Evolutionary conservation across 2,329 filamentous ascomycete genomes (phyloP).

Genomic region (Colletotrichum neosansevieriae): DNA sequence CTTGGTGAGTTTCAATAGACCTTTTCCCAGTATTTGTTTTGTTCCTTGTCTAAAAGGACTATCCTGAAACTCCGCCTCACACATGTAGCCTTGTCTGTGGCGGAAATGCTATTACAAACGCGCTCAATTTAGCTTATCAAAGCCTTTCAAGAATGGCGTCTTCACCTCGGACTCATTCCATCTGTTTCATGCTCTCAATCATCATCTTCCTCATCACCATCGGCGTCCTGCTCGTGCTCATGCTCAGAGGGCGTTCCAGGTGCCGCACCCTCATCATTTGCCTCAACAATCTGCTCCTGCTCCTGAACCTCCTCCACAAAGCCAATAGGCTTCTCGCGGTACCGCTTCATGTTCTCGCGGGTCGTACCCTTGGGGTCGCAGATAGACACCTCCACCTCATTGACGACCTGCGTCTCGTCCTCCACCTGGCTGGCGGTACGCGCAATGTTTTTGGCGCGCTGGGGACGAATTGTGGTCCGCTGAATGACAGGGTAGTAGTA

Average conservation of each 20-base stretch:
- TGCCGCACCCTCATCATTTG: slow-evolving; percentile 21
- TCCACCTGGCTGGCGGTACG: slow-evolving; percentile 60
- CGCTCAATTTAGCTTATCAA: not conserved
- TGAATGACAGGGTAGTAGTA: slow-evolving; percentile 79
- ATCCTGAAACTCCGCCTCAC: not conserved
- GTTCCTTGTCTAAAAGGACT: not conserved
- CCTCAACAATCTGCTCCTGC: slow-evolving; percentile 23
- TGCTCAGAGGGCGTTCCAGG: slow-evolving; percentile 44
- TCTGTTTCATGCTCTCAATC: slow-evolving; percentile 25
- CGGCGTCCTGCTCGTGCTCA: slow-evolving; percentile 51
- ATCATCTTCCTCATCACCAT: slow-evolving; percentile 60
- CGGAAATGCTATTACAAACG: slow-evolving; percentile 10
- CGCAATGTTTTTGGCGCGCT: slow-evolving; percentile 73
- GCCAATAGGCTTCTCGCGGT: slow-evolving; percentile 65
- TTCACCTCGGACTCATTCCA: not conserved
- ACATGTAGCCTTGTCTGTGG: not conserved
- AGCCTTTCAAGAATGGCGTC: not conserved
- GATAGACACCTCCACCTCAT: slow-evolving; percentile 68
- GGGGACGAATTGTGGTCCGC: slow-evolving; percentile 70
- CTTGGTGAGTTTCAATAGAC: no score
- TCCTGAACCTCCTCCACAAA: slow-evolving; percentile 56
- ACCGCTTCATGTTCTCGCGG: slow-evolving; percentile 63
- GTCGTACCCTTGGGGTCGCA: slow-evolving; percentile 68
- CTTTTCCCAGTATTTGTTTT: not conserved
- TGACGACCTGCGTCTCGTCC: slow-evolving; percentile 64